Conservation (phyloP, 352 stramenopile genomes). For the Pythium phragmitis region DNA sequence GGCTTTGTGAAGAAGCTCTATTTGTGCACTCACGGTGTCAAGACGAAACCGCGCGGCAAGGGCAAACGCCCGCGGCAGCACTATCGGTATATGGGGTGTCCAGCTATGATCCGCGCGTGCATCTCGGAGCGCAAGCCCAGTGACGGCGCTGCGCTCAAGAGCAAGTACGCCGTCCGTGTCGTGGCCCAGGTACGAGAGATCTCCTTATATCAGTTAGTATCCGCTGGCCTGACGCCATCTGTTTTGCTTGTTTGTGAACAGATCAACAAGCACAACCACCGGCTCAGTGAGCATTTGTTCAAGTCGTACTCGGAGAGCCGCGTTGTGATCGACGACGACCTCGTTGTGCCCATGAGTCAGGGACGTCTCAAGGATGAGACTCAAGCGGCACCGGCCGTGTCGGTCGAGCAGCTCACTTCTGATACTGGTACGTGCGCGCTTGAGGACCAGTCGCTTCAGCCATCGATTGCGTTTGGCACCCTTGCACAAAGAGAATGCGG, state of each 20-base stretch:
- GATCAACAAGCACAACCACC: conserved; percentile 87
- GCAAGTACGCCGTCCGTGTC: conserved; percentile 82
- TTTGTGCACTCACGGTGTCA: conserved; percentile 80
- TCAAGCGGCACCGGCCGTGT: conserved; percentile 10
- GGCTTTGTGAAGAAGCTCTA: conserved; percentile 87
- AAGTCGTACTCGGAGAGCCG: conserved; percentile 86
- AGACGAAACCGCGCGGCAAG: conserved; percentile 81
- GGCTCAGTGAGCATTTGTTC: conserved; percentile 82
- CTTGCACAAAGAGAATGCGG: neutral
- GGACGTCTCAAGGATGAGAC: conserved; percentile 52
- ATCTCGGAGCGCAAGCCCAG: conserved; percentile 76
- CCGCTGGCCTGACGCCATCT: neutral
- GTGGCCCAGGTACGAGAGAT: conserved; percentile 55
- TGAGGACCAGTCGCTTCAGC: conserved; percentile 60
- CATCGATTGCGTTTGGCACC: conserved; percentile 30
- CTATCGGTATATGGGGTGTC: conserved; percentile 84
- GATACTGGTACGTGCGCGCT: conserved; percentile 35
- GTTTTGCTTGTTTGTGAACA: conserved; percentile 8
- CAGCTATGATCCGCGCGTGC: conserved; percentile 78
- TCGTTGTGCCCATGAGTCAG: conserved; percentile 50
- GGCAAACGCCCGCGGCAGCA: conserved; percentile 77
- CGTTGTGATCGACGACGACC: conserved; percentile 84
- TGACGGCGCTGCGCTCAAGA: conserved; percentile 47
- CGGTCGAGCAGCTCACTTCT: conserved; percentile 20
- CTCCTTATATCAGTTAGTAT: neutral